Conservation (phyloP, 1,284 basidiomycete genomes). For the Malassezia obtusa region DNA sequence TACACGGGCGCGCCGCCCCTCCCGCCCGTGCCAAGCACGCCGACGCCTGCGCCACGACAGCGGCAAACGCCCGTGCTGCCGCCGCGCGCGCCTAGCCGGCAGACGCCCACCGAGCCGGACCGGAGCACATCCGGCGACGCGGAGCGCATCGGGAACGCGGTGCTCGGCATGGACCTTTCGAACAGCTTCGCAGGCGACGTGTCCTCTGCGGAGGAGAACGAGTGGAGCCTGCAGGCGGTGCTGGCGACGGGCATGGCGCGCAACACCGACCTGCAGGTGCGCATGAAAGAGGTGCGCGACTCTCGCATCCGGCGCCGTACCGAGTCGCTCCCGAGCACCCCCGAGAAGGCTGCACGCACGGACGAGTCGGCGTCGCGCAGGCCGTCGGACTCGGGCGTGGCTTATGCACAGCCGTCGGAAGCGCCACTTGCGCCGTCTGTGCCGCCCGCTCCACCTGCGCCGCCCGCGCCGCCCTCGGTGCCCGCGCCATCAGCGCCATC, state of each 20-base stretch:
- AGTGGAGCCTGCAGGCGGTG: constrained; percentile 44
- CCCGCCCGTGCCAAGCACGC: constrained; percentile 10
- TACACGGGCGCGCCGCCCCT: constrained; percentile 14
- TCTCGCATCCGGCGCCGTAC: constrained; percentile 19
- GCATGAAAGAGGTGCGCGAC: constrained; percentile 41
- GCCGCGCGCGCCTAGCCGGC: not conserved
- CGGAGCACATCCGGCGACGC: not conserved
- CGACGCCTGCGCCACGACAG: not conserved
- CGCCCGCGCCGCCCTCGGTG: not conserved
- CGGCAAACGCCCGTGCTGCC: not conserved
- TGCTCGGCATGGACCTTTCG: not conserved
- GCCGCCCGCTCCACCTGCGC: not conserved
- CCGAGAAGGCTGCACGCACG: not conserved
- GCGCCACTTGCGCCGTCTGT: too few relatives aligned
- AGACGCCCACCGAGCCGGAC: not conserved
- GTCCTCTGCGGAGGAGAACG: constrained; percentile 24
- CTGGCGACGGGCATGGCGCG: constrained; percentile 43
- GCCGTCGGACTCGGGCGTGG: constrained; percentile 30
- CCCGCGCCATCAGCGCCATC: not conserved
- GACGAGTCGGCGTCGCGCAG: constrained; percentile 21
- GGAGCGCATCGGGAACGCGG: not conserved
- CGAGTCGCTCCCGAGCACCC: not conserved
- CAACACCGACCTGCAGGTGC: constrained; percentile 35
- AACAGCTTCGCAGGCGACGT: not conserved
- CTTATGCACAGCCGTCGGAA: too few relatives aligned